Evolutionary conservation across 805 yeast genomes (phyloP), one percentile per base, ranked within the genome.

Genomic region (Wickerhamiella cacticola): DNA sequence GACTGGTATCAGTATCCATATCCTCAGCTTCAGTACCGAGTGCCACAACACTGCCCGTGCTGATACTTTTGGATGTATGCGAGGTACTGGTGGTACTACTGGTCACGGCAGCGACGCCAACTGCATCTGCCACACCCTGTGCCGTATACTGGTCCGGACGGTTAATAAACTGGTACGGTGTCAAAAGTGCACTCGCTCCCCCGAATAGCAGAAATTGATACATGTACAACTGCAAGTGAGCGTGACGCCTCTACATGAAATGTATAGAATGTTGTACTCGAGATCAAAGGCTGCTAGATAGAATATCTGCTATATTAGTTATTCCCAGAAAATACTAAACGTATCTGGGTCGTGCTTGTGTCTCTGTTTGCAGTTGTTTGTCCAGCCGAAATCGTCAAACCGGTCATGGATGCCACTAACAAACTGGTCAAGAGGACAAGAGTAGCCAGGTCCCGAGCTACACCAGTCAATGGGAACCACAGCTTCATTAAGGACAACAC

Each of bases 391-490:
- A 3, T 25, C 18, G 2, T 35, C 12, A 26, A 33, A 44, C 8
- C 38, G 47, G 19, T 39, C 35, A 16, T 48, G 19, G n/a, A 56
- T 18, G 15, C 43, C 33, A 6, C 44, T 18, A 41, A 53, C 44
- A 48, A 51, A 71, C 46, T 61, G 60, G 24, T 56, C 60, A 47
- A 65, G 59, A 50, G 67, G 64, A 59, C 79, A 68, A 33, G 72
- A 64, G 58, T 67, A 73, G 1, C 78, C 78, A 8, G 80, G 80
- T 3, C 81, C 81, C 38, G 63, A 59, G 36, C 67, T 63, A 58
- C 80, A 75, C 31, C 58, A 55, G 19, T 68, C 68, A 28, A 73
- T 56, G 24, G 80, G 79, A 41, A 72, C 62, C 21, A 76, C 78
- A 1, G 77, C 77, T 52, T 75, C 79, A 55, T 76, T 75, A 16